These are phyloP conservation scores for Suillus hirtellus DNA, from an alignment of 768 basidiomycete species.

Conservation along the genomic window DNA sequence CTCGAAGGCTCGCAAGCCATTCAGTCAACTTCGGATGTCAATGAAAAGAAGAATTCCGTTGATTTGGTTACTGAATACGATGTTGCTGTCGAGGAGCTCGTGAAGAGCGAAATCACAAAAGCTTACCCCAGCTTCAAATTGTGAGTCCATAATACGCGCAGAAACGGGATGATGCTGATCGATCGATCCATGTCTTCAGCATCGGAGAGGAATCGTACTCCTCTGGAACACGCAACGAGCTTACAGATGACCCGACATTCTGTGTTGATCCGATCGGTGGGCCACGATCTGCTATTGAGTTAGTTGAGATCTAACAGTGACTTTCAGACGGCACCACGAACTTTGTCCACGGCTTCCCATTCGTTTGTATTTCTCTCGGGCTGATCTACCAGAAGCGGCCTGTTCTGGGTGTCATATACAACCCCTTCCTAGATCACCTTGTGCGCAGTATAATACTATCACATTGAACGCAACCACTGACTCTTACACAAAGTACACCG, in stretches of 20 bases:
- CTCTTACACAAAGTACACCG: constrained; percentile 60
- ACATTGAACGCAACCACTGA: not conserved
- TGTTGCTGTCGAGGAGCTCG: constrained; percentile 84
- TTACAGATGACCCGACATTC: constrained; percentile 91
- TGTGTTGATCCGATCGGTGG: constrained; percentile 95
- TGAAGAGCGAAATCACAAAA: constrained; percentile 62
- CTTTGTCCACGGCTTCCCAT: constrained; percentile 84
- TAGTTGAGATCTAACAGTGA: not conserved
- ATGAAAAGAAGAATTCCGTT: constrained; percentile 91
- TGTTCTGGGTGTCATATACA: constrained; percentile 89
- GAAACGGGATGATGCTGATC: not conserved
- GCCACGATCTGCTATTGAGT: constrained; percentile 4
- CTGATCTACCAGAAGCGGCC: constrained; percentile 81
- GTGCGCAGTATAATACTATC: constrained; percentile 37
- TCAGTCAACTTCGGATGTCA: constrained; percentile 55
- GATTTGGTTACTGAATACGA: constrained; percentile 97
- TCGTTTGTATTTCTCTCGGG: constrained; percentile 89
- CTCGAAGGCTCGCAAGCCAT: constrained; percentile 77
- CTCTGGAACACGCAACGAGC: constrained; percentile 61
- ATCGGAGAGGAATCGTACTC: constrained; percentile 95
- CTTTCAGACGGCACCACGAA: constrained; percentile 82
- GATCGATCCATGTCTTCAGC: constrained; percentile 39
- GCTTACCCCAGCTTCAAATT: constrained; percentile 80
- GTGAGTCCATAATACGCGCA: constrained; percentile 45
- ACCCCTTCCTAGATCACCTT: constrained; percentile 86